Conservation (phyloP, 1,284 basidiomycete genomes). For the Chalciporus sp. region DNA sequence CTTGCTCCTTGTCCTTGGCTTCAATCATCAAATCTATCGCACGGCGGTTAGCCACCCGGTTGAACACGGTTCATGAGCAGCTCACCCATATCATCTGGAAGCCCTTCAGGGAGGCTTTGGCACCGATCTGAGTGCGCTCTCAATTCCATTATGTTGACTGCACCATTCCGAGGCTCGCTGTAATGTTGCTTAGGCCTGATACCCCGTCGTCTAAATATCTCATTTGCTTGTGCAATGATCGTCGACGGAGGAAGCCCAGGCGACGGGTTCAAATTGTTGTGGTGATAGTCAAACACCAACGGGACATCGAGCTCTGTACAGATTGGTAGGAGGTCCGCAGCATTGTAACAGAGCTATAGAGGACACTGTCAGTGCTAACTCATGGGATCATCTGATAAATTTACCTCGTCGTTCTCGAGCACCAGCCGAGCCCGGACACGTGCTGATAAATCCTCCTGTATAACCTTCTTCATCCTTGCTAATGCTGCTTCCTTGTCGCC, state of each 20-base stretch:
- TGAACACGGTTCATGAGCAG: neutral
- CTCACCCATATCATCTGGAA: constrained; percentile 70
- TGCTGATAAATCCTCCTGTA: constrained; percentile 57
- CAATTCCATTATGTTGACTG: constrained; percentile 77
- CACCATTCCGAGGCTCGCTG: constrained; percentile 78
- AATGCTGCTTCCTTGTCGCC: constrained; percentile 77
- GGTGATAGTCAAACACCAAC: constrained; percentile 81
- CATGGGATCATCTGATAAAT: constrained; percentile 1
- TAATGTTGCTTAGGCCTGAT: constrained; percentile 91
- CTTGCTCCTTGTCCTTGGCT: constrained; percentile 92
- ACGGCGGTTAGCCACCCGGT: neutral
- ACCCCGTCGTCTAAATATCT: constrained; percentile 73
- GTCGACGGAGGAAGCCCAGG: constrained; percentile 49
- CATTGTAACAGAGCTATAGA: constrained; percentile 81
- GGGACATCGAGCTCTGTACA: constrained; percentile 85
- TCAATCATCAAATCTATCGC: constrained; percentile 87
- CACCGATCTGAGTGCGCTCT: constrained; percentile 87
- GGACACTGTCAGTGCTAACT: constrained; percentile 1
- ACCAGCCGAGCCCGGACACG: constrained; percentile 77
- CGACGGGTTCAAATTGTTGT: constrained; percentile 72
- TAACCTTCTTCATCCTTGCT: constrained; percentile 73
- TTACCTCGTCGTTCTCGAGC: constrained; percentile 89
- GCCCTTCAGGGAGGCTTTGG: constrained; percentile 60
- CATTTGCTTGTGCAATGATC: constrained; percentile 73
- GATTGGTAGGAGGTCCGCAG: constrained; percentile 81